phyloP scores from a whole-genome alignment of 2,329 filamentous ascomycete genomes.

The Pseudohalonectria lignicola region DNA sequence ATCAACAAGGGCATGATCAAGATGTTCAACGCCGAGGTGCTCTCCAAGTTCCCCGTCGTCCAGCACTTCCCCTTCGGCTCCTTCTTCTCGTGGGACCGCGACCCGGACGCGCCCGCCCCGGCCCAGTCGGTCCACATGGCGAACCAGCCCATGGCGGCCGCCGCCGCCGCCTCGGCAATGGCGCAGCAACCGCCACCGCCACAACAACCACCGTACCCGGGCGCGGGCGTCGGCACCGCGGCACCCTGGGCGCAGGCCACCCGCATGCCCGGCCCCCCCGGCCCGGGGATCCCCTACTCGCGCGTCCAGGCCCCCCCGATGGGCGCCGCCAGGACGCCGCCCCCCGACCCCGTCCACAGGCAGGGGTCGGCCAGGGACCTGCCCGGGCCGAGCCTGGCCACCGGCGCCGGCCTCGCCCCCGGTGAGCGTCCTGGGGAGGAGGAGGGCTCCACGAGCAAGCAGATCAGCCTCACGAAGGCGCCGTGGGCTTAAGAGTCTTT shows the following conservation, averaged over 20 bases:
- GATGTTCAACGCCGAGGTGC: constrained; percentile 96
- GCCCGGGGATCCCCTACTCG: constrained; percentile 24
- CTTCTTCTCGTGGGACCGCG: constrained; percentile 65
- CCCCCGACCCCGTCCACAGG: constrained; percentile 5
- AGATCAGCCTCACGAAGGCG: constrained; percentile 31
- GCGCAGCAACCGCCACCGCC: neutral
- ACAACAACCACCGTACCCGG: neutral
- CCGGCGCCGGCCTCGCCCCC: constrained; percentile 1
- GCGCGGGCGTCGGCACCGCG: constrained; percentile 6
- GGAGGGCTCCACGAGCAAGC: constrained; percentile 21
- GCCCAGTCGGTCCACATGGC: constrained; percentile 43
- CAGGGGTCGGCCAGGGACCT: neutral
- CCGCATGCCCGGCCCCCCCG: constrained; percentile 9
- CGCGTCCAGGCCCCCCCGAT: constrained; percentile 12
- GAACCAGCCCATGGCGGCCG: constrained; percentile 27
- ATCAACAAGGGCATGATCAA: constrained; percentile 99
- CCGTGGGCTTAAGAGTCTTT: constrained; percentile 35
- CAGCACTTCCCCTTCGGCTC: constrained; percentile 85
- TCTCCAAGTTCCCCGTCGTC: constrained; percentile 96
- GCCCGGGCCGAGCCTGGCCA: constrained; percentile 1
- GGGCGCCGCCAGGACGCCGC: constrained; percentile 2
- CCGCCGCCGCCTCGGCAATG: neutral
- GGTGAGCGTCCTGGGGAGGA: constrained; percentile 2
- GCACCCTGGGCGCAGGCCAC: constrained; percentile 16
- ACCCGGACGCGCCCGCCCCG: constrained; percentile 45